Base-by-base conservation (phyloP, 768 basidiomycete species). In the Suillus alpinus region DNA sequence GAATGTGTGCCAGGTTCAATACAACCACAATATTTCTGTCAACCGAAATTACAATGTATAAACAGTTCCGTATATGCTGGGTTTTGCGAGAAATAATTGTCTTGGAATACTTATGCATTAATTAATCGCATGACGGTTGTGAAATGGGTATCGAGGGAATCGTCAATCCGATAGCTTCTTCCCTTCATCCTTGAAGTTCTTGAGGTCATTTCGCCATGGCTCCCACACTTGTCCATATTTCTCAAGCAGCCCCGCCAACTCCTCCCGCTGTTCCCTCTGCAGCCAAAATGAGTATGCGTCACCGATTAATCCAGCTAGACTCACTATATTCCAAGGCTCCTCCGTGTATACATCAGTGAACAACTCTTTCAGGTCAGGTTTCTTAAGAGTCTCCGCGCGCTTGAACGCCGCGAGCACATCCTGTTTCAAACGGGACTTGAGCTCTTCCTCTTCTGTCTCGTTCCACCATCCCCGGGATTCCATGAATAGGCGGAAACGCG, bases 281-380 rank as follows among this genome's bases (percentile, higher is more conserved):
- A 56, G 40, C 43, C 46, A 31, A 23, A 59, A 37, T 49, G 34
- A 39, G 31, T 34, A 58, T 39, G 16, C n/a, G 60, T 40, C 36
- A 50, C 14, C 39, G 26, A 62, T 36, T 26, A 32, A 51, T 29
- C 29, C 51, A 62, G 60, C 59, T 40, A 34, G 51, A 81, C 92
- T 70, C 69, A 92, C 93, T 65, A 94, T 75, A 68, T 91, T 91
- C 89, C 88, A 91, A 1, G 91, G 91, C 68, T 89, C 83, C 65
- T 92, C 86, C 3, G 91, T 92, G 71, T 95, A 96, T 9, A 96
- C 86, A 64, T 96, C 94, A 8, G 83, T 87, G 73, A 95, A 95
- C 68, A 95, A 75, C 71, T 93, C 86, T 23, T 85, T 81, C n/a
- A 98, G 75, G 69, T 88, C 85, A 51, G 83, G 79, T 39, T 87